Percentiles rank a stretch among this genome's conserved stretches.
Evolutionary conservation across 176 grass and related monocot species (phyloP).

Genomic region (Echinochloa phyllopogon): DNA sequence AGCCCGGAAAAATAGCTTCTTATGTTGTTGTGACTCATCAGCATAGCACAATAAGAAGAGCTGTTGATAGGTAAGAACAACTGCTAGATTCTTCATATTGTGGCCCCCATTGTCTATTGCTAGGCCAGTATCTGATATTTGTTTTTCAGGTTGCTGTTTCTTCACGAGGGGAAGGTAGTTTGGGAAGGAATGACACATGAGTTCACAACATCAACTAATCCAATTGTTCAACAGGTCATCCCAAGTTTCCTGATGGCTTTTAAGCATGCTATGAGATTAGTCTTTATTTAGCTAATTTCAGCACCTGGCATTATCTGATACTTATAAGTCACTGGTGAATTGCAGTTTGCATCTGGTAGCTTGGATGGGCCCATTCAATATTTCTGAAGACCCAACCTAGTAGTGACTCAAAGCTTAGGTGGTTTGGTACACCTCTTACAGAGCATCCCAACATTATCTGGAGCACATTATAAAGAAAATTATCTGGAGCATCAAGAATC

Average conservation of each 20-base stretch:
- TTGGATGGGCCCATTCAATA: slow-evolving; percentile 92
- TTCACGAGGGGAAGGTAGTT: slow-evolving; percentile 80
- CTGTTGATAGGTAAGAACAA: slow-evolving; percentile 79
- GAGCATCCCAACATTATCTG: neutral
- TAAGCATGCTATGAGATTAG: neutral
- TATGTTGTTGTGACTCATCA: slow-evolving; percentile 97
- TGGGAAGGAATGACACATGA: slow-evolving; percentile 98
- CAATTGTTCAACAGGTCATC: slow-evolving; percentile 85
- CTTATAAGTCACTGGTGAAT: slow-evolving; percentile 15
- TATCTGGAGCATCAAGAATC: slow-evolving; percentile 1
- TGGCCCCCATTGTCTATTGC: neutral
- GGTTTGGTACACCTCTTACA: neutral
- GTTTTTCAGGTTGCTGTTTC: slow-evolving; percentile 84
- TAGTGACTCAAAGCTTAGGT: neutral
- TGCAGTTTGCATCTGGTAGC: slow-evolving; percentile 97
- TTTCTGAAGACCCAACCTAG: slow-evolving; percentile 33
- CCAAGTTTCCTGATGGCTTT: neutral
- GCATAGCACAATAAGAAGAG: slow-evolving; percentile 95
- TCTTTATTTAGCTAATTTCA: neutral
- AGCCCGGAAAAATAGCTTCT: slow-evolving; percentile 84
- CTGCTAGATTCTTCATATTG: neutral
- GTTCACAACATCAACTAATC: slow-evolving; percentile 77
- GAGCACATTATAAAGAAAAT: neutral
- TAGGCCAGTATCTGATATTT: slow-evolving; percentile 9
- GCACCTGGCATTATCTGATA: neutral